Evolutionary conservation across 192 early-diverging fungal species (phyloP), one percentile per base, ranked within the genome.

Genomic region (Thoreauomyces humboldtii): DNA sequence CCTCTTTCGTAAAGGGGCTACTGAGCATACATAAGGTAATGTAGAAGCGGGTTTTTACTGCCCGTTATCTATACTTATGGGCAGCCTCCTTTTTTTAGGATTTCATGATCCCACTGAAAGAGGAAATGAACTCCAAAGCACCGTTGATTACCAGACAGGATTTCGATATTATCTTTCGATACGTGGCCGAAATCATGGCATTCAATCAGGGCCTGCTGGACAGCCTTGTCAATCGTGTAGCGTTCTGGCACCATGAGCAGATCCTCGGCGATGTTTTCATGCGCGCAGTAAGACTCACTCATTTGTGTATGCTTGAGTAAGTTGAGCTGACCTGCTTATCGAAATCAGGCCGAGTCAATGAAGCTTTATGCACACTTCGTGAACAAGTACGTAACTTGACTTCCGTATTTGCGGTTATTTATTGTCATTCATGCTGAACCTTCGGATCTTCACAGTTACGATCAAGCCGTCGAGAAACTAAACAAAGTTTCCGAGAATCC

Each of bases 21-120:
- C 45, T 67, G 17, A 50, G 22, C 9, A 47, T 67, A 14, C 65
- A 67, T 44, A 67, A 67, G 65, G 64, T 66, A 41, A n/a, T n/a
- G n/a, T n/a, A n/a, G n/a, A n/a, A n/a, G n/a, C n/a, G n/a, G n/a
- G n/a, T n/a, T n/a, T n/a, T n/a, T n/a, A n/a, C n/a, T n/a, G n/a
- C n/a, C n/a, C n/a, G n/a, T n/a, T n/a, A n/a, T n/a, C n/a, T n/a
- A n/a, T n/a, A n/a, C n/a, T n/a, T n/a, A n/a, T n/a, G n/a, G n/a
- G n/a, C n/a, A n/a, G n/a, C n/a, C n/a, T n/a, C n/a, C n/a, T n/a
- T n/a, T n/a, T n/a, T 33, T 15, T 22, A 63, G 61, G 57, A 67
- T 15, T 67, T 50, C 28, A 67, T 67, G 65, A 44, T 67, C 22
- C 65, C 65, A 4, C 42, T 65, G 19, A 37, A 65, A 35, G 61